Evolutionary conservation across 176 grass and related monocot genomes (phyloP).

Genomic region (Rhynchospora breviuscula): DNA sequence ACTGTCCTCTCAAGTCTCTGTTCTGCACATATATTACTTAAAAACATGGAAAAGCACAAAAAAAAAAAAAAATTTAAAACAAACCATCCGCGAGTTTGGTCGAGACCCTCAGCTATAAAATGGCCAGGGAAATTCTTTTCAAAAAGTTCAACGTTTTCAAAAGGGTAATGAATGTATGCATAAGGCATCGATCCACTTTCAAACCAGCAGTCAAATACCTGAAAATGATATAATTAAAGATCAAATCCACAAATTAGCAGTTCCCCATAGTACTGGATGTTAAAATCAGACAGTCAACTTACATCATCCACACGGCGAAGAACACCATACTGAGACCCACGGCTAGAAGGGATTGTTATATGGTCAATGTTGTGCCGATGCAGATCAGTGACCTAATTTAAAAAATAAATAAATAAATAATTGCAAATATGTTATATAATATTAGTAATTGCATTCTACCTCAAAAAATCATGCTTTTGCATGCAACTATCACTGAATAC

Average conservation of each 20-base stretch:
- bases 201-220: slow-evolving; percentile 99
- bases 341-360: slow-evolving; percentile 90
- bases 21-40: background rate
- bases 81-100: slow-evolving; percentile 96
- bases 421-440: background rate
- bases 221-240: slow-evolving; percentile 17
- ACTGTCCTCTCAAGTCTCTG: background rate
- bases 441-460: slow-evolving; percentile 13
- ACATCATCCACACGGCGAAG: slow-evolving; percentile 96
- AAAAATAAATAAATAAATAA: background rate
- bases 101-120: slow-evolving; percentile 95
- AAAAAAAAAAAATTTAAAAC: slow-evolving; percentile 26
- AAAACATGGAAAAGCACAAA: background rate
- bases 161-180: slow-evolving; percentile 98
- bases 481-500: background rate
- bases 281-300: slow-evolving; percentile 20
- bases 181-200: slow-evolving; percentile 99
- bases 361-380: slow-evolving; percentile 95
- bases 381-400: slow-evolving; percentile 78
- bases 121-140: slow-evolving; percentile 97
- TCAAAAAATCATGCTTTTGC: background rate
- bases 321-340: slow-evolving; percentile 62
- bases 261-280: background rate
- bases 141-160: slow-evolving; percentile 92
- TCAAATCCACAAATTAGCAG: background rate